A percentile compares a stretch with the other conserved stretches of the same genome.
Conservation (phyloP, 345 rosid species). For the Populus pruinosa region DNA sequence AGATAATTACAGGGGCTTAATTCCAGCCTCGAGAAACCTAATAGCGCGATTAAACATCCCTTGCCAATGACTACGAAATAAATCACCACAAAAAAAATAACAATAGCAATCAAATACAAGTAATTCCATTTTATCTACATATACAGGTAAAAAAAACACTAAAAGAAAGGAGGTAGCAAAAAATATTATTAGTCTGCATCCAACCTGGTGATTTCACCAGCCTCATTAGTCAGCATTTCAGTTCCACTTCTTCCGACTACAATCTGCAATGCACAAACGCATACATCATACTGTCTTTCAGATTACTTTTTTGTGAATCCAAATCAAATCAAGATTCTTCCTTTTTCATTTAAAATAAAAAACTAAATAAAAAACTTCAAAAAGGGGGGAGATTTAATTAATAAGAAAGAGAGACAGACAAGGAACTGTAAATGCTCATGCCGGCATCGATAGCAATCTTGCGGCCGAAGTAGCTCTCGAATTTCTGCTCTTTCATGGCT, state of each 20-base stretch:
- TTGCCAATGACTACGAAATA: conserved; percentile 67
- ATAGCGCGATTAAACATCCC: conserved; percentile 71
- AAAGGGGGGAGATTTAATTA: not conserved
- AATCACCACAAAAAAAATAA: not conserved
- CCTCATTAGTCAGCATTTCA: conserved; percentile 90
- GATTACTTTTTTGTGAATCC: not conserved
- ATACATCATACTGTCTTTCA: too few species aligned
- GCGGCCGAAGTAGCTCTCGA: conserved; percentile 87
- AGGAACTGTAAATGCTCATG: conserved; percentile 99
- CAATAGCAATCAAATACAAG: not conserved
- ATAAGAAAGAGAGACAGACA: conserved; percentile 30
- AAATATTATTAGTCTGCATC: not conserved
- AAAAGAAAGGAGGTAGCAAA: not conserved
- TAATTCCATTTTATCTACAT: not conserved
- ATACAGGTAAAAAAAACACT: too few species aligned
- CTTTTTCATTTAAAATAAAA: too few species aligned
- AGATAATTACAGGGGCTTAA: too few species aligned
- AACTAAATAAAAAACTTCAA: not conserved
- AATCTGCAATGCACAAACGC: conserved; percentile 46
- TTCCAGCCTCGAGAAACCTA: too few species aligned
- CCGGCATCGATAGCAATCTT: conserved; percentile 94
- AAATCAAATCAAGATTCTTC: not conserved
- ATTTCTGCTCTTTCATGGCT: conserved; percentile 89
- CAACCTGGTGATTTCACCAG: conserved; percentile 96
- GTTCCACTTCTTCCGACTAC: conserved; percentile 90